A percentile compares a stretch with the other conserved stretches of the same genome.
Evolutionary conservation across 352 stramenopile species (phyloP).

Genomic region (Pythium rishiriense): DNA sequence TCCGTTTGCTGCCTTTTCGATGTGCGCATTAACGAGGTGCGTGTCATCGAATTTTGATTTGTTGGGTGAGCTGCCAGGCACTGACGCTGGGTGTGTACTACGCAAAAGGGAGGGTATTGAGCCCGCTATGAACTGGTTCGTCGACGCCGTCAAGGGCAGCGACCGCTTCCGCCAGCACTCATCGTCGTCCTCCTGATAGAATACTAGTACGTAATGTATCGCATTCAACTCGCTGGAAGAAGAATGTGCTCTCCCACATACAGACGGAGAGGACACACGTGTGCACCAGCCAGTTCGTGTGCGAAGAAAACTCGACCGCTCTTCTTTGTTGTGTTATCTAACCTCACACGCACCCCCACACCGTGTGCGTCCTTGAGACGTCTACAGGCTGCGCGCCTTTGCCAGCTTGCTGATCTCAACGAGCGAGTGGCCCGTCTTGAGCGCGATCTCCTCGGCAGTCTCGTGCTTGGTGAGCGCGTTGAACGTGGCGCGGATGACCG

Average conservation of each 20-base stretch:
- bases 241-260: too few relatives aligned
- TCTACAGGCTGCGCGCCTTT: constrained; percentile 69
- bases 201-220: too few relatives aligned
- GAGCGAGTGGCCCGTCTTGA: constrained; percentile 90
- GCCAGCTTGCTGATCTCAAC: constrained; percentile 80
- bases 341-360: background rate
- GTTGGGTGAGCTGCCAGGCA: too few relatives aligned
- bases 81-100: too few relatives aligned
- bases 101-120: constrained; percentile 63
- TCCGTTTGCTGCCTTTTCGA: constrained; percentile 44
- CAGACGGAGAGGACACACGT: too few relatives aligned
- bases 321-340: constrained; percentile 9
- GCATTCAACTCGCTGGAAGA: too few relatives aligned
- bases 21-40: constrained; percentile 64
- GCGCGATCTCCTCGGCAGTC: constrained; percentile 91
- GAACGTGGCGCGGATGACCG: constrained; percentile 94
- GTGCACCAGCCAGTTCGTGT: too few relatives aligned
- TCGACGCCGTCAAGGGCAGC: constrained; percentile 67
- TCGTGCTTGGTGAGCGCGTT: constrained; percentile 94
- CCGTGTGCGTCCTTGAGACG: background rate
- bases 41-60: too few relatives aligned
- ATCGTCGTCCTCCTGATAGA: background rate
- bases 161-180: constrained; percentile 59
- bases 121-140: constrained; percentile 70
- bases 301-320: too few relatives aligned